Percentiles rank a stretch among this genome's conserved stretches.
Evolutionary conservation across 371 early-diverging fungal genomes (phyloP).

Genomic region (Lichtheimia corymbifera): DNA sequence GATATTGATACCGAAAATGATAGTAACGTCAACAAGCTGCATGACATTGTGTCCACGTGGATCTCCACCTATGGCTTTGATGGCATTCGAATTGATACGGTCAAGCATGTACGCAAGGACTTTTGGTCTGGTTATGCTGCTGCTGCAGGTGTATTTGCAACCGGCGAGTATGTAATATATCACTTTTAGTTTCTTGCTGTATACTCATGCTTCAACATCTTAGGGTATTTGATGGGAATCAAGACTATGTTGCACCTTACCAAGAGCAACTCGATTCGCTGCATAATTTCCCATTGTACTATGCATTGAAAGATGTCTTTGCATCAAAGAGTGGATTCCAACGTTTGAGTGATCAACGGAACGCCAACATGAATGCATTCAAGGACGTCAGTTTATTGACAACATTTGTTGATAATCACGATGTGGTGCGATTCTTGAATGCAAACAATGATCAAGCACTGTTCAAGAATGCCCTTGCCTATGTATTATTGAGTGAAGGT

Average conservation of each 20-base stretch:
- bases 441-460: slow-evolving; percentile 26
- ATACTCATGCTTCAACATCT: too few relatives aligned
- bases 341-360: slow-evolving; percentile 17
- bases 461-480: slow-evolving; percentile 40
- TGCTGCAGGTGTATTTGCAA: slow-evolving; percentile 38
- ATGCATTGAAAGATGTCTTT: slow-evolving; percentile 23
- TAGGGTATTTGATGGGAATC: slow-evolving; percentile 24
- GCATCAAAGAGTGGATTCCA: slow-evolving; percentile 20
- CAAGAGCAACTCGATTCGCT: slow-evolving; percentile 20
- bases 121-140: slow-evolving; percentile 38
- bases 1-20: slow-evolving; percentile 47
- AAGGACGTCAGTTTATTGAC: slow-evolving; percentile 25
- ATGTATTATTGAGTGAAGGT: slow-evolving; percentile 27
- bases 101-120: slow-evolving; percentile 37
- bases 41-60: slow-evolving; percentile 30
- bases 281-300: slow-evolving; percentile 31
- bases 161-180: slow-evolving; percentile 31
- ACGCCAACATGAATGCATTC: slow-evolving; percentile 16
- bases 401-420: slow-evolving; percentile 51
- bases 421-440: slow-evolving; percentile 32
- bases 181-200: not conserved
- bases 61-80: slow-evolving; percentile 35
- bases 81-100: slow-evolving; percentile 51
- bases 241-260: slow-evolving; percentile 24
- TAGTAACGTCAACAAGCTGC: slow-evolving; percentile 18